Evolutionary conservation across 805 yeast genomes (phyloP).

Genomic region (Ogataea neopini): DNA sequence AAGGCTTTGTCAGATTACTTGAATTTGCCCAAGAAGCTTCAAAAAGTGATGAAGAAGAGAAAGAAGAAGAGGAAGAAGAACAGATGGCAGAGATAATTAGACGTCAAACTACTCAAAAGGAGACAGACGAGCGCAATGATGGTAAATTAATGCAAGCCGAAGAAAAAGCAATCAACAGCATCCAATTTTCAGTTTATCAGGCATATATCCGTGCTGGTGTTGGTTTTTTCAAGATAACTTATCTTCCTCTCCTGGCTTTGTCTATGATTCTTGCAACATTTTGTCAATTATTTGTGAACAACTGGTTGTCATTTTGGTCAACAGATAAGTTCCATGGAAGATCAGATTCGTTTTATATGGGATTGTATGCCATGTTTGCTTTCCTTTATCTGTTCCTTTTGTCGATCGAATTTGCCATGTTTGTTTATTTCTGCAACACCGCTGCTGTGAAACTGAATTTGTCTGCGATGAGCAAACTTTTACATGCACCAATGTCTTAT

Average conservation of each 20-base stretch:
- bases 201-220: constrained; percentile 57
- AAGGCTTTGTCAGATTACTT: constrained; percentile 52
- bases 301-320: constrained; percentile 86
- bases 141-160: constrained; percentile 36
- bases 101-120: constrained; percentile 32
- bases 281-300: constrained; percentile 57
- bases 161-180: constrained; percentile 36
- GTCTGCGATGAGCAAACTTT: constrained; percentile 56
- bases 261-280: constrained; percentile 43
- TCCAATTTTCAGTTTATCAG: constrained; percentile 47
- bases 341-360: constrained; percentile 63
- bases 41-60: constrained; percentile 29
- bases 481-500: constrained; percentile 80
- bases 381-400: constrained; percentile 47
- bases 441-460: constrained; percentile 61
- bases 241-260: constrained; percentile 21
- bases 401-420: constrained; percentile 45
- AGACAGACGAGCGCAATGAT: constrained; percentile 43
- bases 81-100: constrained; percentile 19
- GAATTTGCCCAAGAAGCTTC: constrained; percentile 34
- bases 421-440: constrained; percentile 52
- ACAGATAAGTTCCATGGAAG: constrained; percentile 45
- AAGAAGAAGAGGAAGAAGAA: constrained; percentile 28
- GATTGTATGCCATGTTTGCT: constrained; percentile 64
- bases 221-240: constrained; percentile 49